Evolutionary conservation across 2,329 filamentous ascomycete genomes (phyloP).

Genomic region (Alternaria sp.): DNA sequence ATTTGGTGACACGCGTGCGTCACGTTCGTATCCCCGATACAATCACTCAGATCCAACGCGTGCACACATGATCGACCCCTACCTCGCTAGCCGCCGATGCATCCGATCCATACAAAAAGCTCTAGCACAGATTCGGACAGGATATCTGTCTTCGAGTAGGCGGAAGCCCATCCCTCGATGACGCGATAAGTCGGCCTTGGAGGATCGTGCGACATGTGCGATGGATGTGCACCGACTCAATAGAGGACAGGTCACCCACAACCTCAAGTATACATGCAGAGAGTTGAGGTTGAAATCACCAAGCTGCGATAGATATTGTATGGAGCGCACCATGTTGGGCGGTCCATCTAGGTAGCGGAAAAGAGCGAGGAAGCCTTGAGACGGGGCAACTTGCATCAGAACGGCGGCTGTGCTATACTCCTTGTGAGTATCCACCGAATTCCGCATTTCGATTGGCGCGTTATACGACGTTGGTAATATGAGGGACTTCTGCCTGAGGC

Average conservation of each 20-base stretch:
- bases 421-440: not conserved
- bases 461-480: not conserved
- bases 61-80: not conserved
- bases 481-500: not conserved
- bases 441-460: not conserved
- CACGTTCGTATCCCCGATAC: not conserved
- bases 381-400: not conserved
- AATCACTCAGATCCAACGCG: not conserved
- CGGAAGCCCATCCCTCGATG: not conserved
- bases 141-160: not conserved
- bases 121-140: not conserved
- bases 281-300: not conserved
- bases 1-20: conserved; percentile 3
- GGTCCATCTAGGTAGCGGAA: not conserved
- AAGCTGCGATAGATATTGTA: not conserved
- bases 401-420: not conserved
- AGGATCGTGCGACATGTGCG: not conserved
- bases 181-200: not conserved
- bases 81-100: not conserved
- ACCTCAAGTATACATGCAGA: not conserved
- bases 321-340: conserved; percentile 7
- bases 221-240: not conserved
- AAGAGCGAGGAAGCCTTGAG: conserved; percentile 5
- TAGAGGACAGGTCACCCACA: not conserved
- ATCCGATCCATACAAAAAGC: not conserved